phyloP scores from a whole-genome alignment of 495 filamentous ascomycete genomes.

The Aspergillus sclerotioniger region DNA sequence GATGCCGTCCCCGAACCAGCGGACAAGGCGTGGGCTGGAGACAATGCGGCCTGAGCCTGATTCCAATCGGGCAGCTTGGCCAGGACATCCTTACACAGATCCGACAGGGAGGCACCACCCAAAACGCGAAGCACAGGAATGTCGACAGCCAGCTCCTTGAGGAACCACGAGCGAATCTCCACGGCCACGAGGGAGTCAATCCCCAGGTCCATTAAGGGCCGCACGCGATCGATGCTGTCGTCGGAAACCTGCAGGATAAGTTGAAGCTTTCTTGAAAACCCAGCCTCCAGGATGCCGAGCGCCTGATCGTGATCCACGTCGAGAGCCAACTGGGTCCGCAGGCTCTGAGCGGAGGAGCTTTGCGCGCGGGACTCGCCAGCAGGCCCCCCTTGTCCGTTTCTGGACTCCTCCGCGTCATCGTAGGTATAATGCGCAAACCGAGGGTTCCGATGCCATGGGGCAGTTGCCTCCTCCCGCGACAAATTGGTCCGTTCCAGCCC shows the following conservation, averaged over 20 bases:
- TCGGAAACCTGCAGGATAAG: background rate
- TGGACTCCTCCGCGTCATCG: too few species aligned
- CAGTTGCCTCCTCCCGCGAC: background rate
- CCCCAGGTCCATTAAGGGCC: slow-evolving; percentile 27
- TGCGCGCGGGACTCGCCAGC: background rate
- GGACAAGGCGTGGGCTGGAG: too few species aligned
- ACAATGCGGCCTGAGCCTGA: too few species aligned
- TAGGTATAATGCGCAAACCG: background rate
- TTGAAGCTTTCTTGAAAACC: too few species aligned
- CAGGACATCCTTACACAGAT: too few species aligned
- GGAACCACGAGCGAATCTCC: slow-evolving; percentile 32
- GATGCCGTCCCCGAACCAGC: too few species aligned
- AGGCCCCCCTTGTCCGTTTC: too few species aligned
- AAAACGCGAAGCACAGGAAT: slow-evolving; percentile 53
- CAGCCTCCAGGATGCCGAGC: background rate
- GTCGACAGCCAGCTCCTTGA: slow-evolving; percentile 37
- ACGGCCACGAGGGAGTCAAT: slow-evolving; percentile 34
- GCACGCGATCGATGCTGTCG: background rate
- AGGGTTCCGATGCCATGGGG: background rate
- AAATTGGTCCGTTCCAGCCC: background rate
- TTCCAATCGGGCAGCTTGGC: too few species aligned
- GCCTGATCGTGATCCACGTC: too few species aligned
- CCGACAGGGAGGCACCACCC: too few species aligned
- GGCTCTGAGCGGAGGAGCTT: too few species aligned
- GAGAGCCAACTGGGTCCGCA: background rate